Conservation (phyloP, 805 yeast genomes). For the Lipomyces orientalis region DNA sequence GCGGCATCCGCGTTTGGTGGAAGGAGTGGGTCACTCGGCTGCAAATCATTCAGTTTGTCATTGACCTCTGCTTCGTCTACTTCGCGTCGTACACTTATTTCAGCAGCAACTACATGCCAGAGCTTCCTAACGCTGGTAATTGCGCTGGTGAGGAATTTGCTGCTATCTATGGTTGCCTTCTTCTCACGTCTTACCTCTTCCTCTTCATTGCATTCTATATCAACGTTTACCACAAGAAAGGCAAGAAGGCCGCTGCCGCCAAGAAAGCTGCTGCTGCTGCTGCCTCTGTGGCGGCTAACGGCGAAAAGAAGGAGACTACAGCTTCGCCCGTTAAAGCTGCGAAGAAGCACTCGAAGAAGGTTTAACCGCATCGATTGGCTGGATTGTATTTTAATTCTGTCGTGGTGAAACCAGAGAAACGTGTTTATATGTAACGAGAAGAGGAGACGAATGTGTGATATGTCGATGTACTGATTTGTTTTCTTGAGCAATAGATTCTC, state of each 20-base stretch:
- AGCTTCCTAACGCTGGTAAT: constrained; percentile 78
- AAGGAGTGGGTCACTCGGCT: constrained; percentile 97
- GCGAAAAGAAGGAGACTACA: constrained; percentile 4
- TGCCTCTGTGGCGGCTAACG: constrained; percentile 20
- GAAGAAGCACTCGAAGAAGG: constrained; percentile 34
- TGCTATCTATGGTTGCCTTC: constrained; percentile 87
- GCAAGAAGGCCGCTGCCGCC: constrained; percentile 36
- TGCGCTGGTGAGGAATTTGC: constrained; percentile 94
- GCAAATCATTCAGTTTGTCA: constrained; percentile 90
- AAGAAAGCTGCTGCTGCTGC: constrained; percentile 23
- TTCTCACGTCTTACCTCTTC: constrained; percentile 85
- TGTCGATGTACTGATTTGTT: background rate
- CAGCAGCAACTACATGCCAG: constrained; percentile 68
- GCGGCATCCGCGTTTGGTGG: constrained; percentile 98
- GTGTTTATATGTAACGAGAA: background rate
- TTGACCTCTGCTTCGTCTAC: constrained; percentile 89
- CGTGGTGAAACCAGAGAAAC: background rate
- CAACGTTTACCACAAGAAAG: constrained; percentile 68
- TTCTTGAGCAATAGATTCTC: background rate
- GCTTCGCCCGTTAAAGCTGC: constrained; percentile 28
- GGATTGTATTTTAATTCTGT: background rate
- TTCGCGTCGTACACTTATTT: constrained; percentile 92
- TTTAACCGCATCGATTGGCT: constrained; percentile 12
- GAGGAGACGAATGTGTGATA: background rate
- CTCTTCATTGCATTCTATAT: constrained; percentile 93